Conservation (phyloP, 805 yeast species). For the Yarrowia alimentaria region DNA sequence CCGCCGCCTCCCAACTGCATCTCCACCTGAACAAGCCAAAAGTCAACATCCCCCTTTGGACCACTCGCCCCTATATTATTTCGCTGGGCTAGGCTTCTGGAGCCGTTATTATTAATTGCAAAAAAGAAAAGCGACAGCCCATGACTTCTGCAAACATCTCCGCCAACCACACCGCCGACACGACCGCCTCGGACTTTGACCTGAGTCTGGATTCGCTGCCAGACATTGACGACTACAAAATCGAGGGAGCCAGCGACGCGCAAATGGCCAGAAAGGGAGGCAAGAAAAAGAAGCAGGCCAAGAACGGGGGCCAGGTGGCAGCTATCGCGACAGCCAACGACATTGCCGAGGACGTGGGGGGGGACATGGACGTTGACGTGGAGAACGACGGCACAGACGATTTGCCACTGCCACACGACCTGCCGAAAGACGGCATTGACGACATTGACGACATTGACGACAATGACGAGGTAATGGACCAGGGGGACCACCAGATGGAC, state of each 20-base stretch:
- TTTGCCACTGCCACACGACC: too few relatives aligned
- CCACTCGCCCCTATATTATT: slow-evolving; percentile 15
- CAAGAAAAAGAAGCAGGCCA: too few relatives aligned
- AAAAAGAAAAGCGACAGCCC: too few relatives aligned
- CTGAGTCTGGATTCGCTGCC: slow-evolving; percentile 15
- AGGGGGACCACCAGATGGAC: neutral
- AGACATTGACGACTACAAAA: slow-evolving; percentile 6
- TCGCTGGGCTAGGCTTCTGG: too few relatives aligned
- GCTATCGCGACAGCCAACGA: too few relatives aligned
- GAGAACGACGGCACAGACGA: too few relatives aligned
- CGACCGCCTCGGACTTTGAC: neutral
- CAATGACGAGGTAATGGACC: neutral
- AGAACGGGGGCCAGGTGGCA: too few relatives aligned
- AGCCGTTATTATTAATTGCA: too few relatives aligned
- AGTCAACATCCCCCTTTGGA: slow-evolving; percentile 4
- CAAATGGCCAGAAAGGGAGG: too few relatives aligned
- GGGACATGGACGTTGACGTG: too few relatives aligned
- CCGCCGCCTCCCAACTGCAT: slow-evolving; percentile 1
- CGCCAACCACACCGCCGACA: neutral
- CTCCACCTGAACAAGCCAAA: slow-evolving; percentile 10
- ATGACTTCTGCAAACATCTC: neutral
- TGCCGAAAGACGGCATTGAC: neutral
- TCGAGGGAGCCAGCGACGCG: neutral
- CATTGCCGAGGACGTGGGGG: too few relatives aligned
- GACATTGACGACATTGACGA: slow-evolving; percentile 1